These are phyloP conservation scores for Hansenula anomala DNA, from an alignment of 1,139 yeast species.

Conservation along the genomic window DNA sequence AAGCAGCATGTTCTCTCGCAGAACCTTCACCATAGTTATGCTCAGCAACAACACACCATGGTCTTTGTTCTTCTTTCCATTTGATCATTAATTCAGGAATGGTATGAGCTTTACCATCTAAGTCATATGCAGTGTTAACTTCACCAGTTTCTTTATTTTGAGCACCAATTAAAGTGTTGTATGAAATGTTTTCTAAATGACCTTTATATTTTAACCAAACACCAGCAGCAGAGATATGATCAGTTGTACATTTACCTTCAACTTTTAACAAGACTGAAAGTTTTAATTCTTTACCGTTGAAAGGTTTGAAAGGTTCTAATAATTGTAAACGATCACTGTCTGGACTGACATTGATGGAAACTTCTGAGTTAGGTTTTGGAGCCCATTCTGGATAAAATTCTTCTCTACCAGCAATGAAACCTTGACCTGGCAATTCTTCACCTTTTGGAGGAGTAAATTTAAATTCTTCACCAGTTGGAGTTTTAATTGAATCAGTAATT, in stretches of 20 bases:
- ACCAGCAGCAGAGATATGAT: slow-evolving; percentile 98
- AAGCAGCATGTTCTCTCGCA: slow-evolving; percentile 98
- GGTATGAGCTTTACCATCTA: slow-evolving; percentile 71
- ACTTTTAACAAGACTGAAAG: slow-evolving; percentile 81
- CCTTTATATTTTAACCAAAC: slow-evolving; percentile 99
- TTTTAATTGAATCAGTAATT: slow-evolving; percentile 64
- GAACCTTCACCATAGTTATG: slow-evolving; percentile 99
- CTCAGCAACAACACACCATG: slow-evolving; percentile 96
- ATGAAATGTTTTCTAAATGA: slow-evolving; percentile 89
- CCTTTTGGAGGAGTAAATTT: slow-evolving; percentile 74
- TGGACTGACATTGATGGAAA: slow-evolving; percentile 70
- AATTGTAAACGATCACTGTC: slow-evolving; percentile 77
- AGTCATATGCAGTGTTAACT: slow-evolving; percentile 84
- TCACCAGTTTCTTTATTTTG: slow-evolving; percentile 95
- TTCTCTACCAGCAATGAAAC: slow-evolving; percentile 78
- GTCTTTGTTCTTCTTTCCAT: slow-evolving; percentile 80
- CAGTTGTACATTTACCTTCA: slow-evolving; percentile 97
- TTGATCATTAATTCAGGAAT: slow-evolving; percentile 97
- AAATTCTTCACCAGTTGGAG: slow-evolving; percentile 64
- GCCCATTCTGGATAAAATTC: slow-evolving; percentile 81
- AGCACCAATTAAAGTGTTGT: slow-evolving; percentile 95
- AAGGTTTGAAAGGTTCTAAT: slow-evolving; percentile 81
- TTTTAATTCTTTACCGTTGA: slow-evolving; percentile 78
- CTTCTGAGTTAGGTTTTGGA: slow-evolving; percentile 70
- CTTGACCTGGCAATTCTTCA: slow-evolving; percentile 74